Percentiles rank a stretch among this genome's conserved stretches.
Evolutionary conservation across 2,329 filamentous ascomycete genomes (phyloP).

Genomic region (Chaetomium strumarium): DNA sequence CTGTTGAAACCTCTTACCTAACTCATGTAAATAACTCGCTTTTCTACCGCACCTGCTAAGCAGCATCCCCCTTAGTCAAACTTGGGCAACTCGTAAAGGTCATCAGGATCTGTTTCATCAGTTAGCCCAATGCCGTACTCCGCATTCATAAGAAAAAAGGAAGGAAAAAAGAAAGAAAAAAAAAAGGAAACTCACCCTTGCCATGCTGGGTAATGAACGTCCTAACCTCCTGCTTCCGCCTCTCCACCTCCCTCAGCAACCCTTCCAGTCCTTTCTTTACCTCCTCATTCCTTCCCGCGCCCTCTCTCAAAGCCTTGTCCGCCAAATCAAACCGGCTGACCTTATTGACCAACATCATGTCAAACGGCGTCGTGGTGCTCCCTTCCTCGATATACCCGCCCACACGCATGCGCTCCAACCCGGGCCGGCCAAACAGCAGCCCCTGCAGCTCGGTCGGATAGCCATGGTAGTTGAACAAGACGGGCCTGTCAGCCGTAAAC

Average conservation of each 20-base stretch:
- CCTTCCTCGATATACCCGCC: slow-evolving; percentile 60
- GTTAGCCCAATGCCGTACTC: slow-evolving; percentile 11
- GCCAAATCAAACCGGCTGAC: slow-evolving; percentile 57
- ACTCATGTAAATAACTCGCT: no score
- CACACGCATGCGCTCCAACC: slow-evolving; percentile 47
- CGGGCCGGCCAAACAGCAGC: slow-evolving; percentile 52
- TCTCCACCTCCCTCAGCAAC: slow-evolving; percentile 41
- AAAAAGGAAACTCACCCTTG: slow-evolving; percentile 39
- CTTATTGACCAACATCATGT: slow-evolving; percentile 61
- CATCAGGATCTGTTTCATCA: slow-evolving; percentile 40
- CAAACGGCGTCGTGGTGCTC: slow-evolving; percentile 61
- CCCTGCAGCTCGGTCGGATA: slow-evolving; percentile 57
- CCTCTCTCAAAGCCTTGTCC: slow-evolving; percentile 46
- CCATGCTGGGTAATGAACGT: slow-evolving; percentile 48
- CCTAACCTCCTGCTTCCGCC: slow-evolving; percentile 42
- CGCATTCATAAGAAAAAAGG: no score
- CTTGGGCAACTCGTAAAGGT: slow-evolving; percentile 44
- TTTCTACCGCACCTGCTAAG: no score
- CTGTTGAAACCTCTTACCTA: no score
- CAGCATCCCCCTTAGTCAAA: slow-evolving; percentile 31
- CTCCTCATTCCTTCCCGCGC: slow-evolving; percentile 40
- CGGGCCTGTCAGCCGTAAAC: slow-evolving; percentile 49
- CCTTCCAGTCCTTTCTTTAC: slow-evolving; percentile 41
- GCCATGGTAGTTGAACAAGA: slow-evolving; percentile 64
- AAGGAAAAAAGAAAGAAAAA: no score